Conservation (phyloP, 257 asterid species). For the Rauvolfia tetraphylla region DNA sequence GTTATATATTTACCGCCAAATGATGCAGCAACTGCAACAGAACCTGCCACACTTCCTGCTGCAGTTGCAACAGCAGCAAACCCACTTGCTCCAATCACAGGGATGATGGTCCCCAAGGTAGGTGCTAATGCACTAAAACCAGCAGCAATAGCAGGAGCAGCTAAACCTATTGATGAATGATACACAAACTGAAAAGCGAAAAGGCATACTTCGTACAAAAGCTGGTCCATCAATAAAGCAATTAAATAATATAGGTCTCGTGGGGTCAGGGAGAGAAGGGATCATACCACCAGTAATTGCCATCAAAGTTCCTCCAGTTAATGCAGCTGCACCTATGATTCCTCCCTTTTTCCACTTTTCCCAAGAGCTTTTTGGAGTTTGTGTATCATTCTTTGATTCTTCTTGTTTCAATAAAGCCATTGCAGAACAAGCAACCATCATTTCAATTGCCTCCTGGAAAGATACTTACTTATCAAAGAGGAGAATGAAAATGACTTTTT, state of each 20-base stretch:
- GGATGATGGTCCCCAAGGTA: slow-evolving; percentile 77
- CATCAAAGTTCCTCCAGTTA: slow-evolving; percentile 96
- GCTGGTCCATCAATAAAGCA: not conserved
- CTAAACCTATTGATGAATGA: slow-evolving; percentile 50
- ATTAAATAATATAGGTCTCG: not conserved
- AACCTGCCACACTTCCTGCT: slow-evolving; percentile 97
- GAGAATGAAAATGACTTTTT: not conserved
- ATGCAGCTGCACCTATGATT: slow-evolving; percentile 96
- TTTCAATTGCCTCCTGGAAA: slow-evolving; percentile 85
- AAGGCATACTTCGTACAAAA: not conserved
- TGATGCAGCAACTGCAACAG: slow-evolving; percentile 98
- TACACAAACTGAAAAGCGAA: slow-evolving; percentile 4
- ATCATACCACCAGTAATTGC: slow-evolving; percentile 88
- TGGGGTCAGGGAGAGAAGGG: not conserved
- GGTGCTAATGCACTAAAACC: slow-evolving; percentile 93
- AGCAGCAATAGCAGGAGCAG: slow-evolving; percentile 99
- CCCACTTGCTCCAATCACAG: slow-evolving; percentile 91
- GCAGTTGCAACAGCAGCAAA: slow-evolving; percentile 93
- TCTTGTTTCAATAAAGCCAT: slow-evolving; percentile 78
- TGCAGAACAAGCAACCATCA: slow-evolving; percentile 86
- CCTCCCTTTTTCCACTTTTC: slow-evolving; percentile 92
- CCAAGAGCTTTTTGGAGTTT: slow-evolving; percentile 58
- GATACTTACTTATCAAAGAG: slow-evolving; percentile 2
- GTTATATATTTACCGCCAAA: slow-evolving; percentile 63
- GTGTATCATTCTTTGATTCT: slow-evolving; percentile 49